These are phyloP conservation scores for Hondaea fermentalgiana DNA, from an alignment of 108 stramenopile species.

Conservation along the genomic window DNA sequence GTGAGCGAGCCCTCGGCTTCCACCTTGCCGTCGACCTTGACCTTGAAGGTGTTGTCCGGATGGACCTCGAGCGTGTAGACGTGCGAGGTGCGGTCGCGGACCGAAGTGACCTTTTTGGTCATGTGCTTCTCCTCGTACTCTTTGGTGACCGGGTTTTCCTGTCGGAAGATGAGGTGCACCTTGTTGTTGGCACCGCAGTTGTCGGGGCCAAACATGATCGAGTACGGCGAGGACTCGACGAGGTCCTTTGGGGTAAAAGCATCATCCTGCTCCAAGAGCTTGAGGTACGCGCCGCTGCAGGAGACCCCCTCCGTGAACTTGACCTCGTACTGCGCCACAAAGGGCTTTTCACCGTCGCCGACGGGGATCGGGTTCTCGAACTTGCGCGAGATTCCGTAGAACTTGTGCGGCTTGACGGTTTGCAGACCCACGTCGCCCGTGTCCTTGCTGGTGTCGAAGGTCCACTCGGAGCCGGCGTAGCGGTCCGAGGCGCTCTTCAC, in stretches of 20 bases:
- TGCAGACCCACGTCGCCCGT: background rate
- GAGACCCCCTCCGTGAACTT: constrained; percentile 32
- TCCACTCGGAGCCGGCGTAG: constrained; percentile 3
- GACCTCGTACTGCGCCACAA: constrained; percentile 55
- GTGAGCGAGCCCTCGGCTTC: constrained; percentile 75
- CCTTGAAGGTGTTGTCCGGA: constrained; percentile 91
- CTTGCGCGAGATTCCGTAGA: constrained; percentile 30
- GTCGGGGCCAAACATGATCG: constrained; percentile 99
- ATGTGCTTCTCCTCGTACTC: constrained; percentile 75
- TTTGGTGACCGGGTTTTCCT: constrained; percentile 29
- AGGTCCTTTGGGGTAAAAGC: constrained; percentile 42
- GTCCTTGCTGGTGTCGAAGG: constrained; percentile 5
- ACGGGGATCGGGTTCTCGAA: constrained; percentile 20
- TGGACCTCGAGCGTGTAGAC: constrained; percentile 87
- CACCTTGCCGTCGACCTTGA: constrained; percentile 87
- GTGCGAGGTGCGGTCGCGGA: constrained; percentile 78
- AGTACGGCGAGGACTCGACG: constrained; percentile 89
- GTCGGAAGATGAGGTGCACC: constrained; percentile 93
- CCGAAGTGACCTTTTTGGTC: constrained; percentile 66
- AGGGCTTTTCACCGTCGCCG: background rate
- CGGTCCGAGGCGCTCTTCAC: background rate
- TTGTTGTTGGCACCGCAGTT: constrained; percentile 86
- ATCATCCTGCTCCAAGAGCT: background rate
- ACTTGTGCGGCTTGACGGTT: background rate
- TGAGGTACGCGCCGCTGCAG: constrained; percentile 52